These are phyloP conservation scores for Dryas integrifolia DNA, from an alignment of 331 rosid species.

Conservation along the genomic window DNA sequence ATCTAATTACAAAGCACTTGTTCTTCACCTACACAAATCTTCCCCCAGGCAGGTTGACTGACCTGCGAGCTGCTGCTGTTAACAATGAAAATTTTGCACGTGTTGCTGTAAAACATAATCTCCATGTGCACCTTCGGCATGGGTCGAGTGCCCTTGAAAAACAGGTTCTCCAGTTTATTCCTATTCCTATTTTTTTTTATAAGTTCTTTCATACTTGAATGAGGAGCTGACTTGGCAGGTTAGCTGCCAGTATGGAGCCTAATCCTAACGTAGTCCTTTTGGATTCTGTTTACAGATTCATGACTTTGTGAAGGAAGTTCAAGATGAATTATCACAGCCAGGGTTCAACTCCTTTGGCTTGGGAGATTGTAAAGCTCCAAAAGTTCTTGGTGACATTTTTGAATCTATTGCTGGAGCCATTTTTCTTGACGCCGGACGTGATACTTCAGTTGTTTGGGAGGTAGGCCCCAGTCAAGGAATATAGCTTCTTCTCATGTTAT, in stretches of 20 bases:
- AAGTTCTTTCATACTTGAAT: not conserved
- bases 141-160: constrained; percentile 94
- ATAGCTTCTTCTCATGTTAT: not conserved
- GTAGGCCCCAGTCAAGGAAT: constrained; percentile 30
- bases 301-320: constrained; percentile 94
- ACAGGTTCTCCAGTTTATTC: constrained; percentile 53
- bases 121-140: constrained; percentile 89
- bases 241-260: not conserved
- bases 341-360: constrained; percentile 97
- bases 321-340: constrained; percentile 73
- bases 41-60: constrained; percentile 97
- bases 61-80: constrained; percentile 98
- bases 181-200: not conserved
- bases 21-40: constrained; percentile 90
- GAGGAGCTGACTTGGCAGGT: not conserved
- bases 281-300: constrained; percentile 55
- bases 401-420: constrained; percentile 98
- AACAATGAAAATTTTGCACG: constrained; percentile 99
- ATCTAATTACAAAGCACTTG: constrained; percentile 91
- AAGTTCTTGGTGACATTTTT: constrained; percentile 97
- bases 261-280: constrained; percentile 1
- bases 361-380: constrained; percentile 99
- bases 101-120: constrained; percentile 84
- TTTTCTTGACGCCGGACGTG: constrained; percentile 79
- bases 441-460: constrained; percentile 81